Base-by-base conservation (phyloP, 148 eudicot genomes). In the Pharnaceum exiguum region DNA sequence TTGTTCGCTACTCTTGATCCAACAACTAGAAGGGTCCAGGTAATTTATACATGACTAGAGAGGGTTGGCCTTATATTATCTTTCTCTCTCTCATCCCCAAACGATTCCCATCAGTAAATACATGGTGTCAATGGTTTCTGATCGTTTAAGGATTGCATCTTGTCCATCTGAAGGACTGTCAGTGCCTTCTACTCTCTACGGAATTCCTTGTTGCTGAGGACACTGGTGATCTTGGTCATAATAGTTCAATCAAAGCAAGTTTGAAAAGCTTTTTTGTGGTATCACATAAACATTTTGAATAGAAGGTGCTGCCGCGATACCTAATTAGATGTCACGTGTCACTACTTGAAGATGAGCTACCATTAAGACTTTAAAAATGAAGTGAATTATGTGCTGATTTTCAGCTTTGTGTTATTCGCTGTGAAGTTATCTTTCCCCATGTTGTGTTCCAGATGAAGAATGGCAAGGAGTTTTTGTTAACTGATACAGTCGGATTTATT, bases 1-100 rank as follows among this genome's bases (percentile, higher is more conserved):
- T 68, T 91, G 70, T 91, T 91, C 70, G 98, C 98, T 19, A 91
- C 98, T 12, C 94, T 91, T 67, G 98, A 91, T 83, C 96, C 98
- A 22, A 91, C 98, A 55, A 91, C 98, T 37, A 83, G 98, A 74
- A 87, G 98, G 70, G 98, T 91, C 52, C 90, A 91, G 84, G 98
- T 83, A 46, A 73, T 90, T 68, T 39, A 21, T 29, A 36, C 16
- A 50, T 59, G 30, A 21, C 27, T 19, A 15, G 18, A 18, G 12
- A 7, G 4, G 26, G 21, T 55, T 36, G 17, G 3, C 11, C 37
- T 27, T 53, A 17, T 15, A 27, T 46, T 17, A 17, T 30, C 17
- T 17, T 8, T 55, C 2, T 24, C 28, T 23, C 15, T 25, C n/a
- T n/a, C n/a, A n/a, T n/a, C n/a, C n/a, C n/a, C n/a, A n/a, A n/a